Evolutionary conservation across 1,284 basidiomycete genomes (phyloP), one percentile per base, ranked within the genome.

Genomic region (Naganishia sp.): DNA sequence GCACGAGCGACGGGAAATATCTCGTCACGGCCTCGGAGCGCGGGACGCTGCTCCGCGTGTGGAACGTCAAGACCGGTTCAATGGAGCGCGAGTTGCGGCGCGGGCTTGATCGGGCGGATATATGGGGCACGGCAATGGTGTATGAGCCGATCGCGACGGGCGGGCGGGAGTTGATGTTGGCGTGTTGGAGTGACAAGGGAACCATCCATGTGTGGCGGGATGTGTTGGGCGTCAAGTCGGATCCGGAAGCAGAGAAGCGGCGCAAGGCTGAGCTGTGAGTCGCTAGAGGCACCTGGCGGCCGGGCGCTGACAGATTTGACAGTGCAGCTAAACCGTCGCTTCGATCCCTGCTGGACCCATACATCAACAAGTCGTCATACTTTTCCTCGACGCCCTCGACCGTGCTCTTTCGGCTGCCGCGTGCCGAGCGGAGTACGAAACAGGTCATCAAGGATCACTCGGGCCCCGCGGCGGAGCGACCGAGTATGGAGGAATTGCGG

Each of bases 111-210:
- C 87, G 89, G 70, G 94, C 94, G 21, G 88, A 90, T 73, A 94
- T 97, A 64, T 96, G 93, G 80, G 92, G 92, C 1, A 87, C 93
- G 23, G 86, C 49, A 1, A 64, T 59, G 55, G 23, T 68, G 11
- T 77, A 81, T 54, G 77, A 77, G 42, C 70, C 72, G 69, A 87
- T 86, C 9, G 90, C 89, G 72, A 89, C 90, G 77, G 84, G 83
- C 21, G 54, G 74, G 76, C 2, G 73, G 72, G 65, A 80, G 60
- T 53, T 78, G 64, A 89, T 92, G 72, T 80, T 94, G 1, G 90
- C 89, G 72, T 90, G 90, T 10, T 92, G 92, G 90, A 95, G 92
- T 76, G 94, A 98, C 79, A 97, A 97, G 80, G 94, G 94, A 45
- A 98, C 94, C 0, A 86, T 98, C 4, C 94, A 98, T 76, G 83